Percentiles rank a stretch among this genome's conserved stretches.
Evolutionary conservation across 257 asterid genomes (phyloP).

Genomic region (Forsythia viridissima): DNA sequence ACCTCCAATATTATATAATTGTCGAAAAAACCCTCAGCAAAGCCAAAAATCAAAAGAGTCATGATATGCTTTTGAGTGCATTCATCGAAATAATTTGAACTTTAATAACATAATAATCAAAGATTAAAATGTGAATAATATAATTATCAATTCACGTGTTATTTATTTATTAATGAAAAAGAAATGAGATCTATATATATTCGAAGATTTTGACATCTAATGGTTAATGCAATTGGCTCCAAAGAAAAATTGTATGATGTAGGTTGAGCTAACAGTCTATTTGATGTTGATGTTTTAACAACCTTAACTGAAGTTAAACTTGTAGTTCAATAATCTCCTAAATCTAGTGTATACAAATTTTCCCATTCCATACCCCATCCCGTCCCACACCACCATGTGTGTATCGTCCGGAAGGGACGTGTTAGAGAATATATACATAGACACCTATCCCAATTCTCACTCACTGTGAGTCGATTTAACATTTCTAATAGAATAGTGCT

Average conservation of each 20-base stretch:
- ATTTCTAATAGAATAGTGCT: no score
- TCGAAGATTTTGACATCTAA: not conserved
- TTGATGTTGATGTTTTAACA: constrained; percentile 28
- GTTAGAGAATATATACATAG: no score
- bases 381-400: not conserved
- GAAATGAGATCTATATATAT: not conserved
- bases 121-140: not conserved
- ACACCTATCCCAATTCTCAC: no score
- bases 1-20: not conserved
- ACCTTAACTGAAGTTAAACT: not conserved
- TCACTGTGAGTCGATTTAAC: no score
- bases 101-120: no score
- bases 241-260: not conserved
- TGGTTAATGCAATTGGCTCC: not conserved
- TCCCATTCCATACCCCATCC: not conserved
- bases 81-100: no score
- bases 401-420: no score
- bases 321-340: not conserved
- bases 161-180: no score
- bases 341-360: not conserved
- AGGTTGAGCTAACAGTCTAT: not conserved
- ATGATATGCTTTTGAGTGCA: not conserved
- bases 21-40: not conserved
- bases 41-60: not conserved
- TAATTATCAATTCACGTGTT: not conserved